Base-by-base conservation (phyloP, 1,284 basidiomycete species). In the Apiotrichum laibachii region DNA sequence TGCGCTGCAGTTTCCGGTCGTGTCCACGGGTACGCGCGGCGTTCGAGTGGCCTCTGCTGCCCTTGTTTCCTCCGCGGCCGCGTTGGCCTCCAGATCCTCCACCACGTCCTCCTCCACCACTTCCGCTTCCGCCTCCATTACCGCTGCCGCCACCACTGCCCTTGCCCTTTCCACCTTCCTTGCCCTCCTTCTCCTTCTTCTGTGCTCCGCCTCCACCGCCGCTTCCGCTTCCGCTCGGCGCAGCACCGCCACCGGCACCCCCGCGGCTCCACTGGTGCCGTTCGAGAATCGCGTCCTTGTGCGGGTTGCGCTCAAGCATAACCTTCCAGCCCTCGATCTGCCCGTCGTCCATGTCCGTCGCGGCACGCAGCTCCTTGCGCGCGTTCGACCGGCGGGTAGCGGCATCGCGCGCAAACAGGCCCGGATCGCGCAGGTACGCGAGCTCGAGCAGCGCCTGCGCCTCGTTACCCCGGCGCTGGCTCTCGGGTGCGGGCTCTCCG, bases 241-340 rank as follows among this genome's bases (percentile, higher is more conserved):
- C 37, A 11, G 11, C 37, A 3, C 37, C 37, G 15, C 37, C 37
- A 2, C 12, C 37, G 37, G 37, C 12, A 16, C 12, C 37, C 11
- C 40, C 40, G 2, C 52, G 40, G 37, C 40, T 35, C 53, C 63
- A 66, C 48, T 62, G 61, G 56, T 79, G 76, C 46, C 72, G 61
- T 44, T 66, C 69, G 5, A 79, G 67, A 34, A 79, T 77, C 21
- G 73, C 70, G 16, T 76, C 76, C 59, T 78, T 78, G 59, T 77
- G 74, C 40, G 77, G 74, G 72, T 91, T 86, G 67, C 86, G 80
- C 60, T 94, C 91, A 53, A 94, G 77, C 88, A 93, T 90, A 56
- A 88, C 85, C 59, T 76, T 82, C 90, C 91, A 94, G 0, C 90
- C 91, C 74, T 94, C 90, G 34, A 93, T 85, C 71, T 92, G 90